phyloP scores from a whole-genome alignment of 768 basidiomycete species.

The Mycena haematopus region DNA sequence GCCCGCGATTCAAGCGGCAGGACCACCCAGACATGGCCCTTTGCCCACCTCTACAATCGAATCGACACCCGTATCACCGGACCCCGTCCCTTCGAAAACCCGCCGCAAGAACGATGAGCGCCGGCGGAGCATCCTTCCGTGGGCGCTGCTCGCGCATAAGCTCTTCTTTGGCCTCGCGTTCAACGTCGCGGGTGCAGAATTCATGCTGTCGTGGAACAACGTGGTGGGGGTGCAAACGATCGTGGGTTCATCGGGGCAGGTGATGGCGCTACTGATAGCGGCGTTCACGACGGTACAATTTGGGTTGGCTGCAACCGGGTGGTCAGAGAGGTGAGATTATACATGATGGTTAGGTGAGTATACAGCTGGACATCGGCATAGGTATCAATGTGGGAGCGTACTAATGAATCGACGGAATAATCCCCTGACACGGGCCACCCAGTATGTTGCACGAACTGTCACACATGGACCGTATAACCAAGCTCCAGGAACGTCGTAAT shows the following conservation, averaged over 20 bases:
- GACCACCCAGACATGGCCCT: neutral
- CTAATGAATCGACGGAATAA: too few relatives aligned
- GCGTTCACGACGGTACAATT: constrained; percentile 8
- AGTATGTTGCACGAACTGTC: too few relatives aligned
- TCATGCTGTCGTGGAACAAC: constrained; percentile 1
- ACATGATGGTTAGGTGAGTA: neutral
- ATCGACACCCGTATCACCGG: neutral
- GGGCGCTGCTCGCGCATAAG: neutral
- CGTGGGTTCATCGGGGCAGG: constrained; percentile 1
- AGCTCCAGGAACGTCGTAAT: too few relatives aligned
- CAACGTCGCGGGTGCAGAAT: neutral
- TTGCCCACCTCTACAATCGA: neutral
- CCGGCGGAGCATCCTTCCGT: constrained; percentile 6
- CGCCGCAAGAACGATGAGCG: neutral
- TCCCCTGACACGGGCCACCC: too few relatives aligned
- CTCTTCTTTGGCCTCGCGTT: constrained; percentile 4
- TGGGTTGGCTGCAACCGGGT: neutral
- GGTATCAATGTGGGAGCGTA: neutral
- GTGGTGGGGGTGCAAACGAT: neutral
- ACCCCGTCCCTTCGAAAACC: neutral
- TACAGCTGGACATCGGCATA: neutral
- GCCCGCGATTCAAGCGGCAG: neutral
- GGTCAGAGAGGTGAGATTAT: neutral
- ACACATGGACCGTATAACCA: too few relatives aligned
- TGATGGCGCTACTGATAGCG: constrained; percentile 4